Conservation (phyloP, 1,139 yeast genomes). For the Yamadazyma diddensiae region DNA sequence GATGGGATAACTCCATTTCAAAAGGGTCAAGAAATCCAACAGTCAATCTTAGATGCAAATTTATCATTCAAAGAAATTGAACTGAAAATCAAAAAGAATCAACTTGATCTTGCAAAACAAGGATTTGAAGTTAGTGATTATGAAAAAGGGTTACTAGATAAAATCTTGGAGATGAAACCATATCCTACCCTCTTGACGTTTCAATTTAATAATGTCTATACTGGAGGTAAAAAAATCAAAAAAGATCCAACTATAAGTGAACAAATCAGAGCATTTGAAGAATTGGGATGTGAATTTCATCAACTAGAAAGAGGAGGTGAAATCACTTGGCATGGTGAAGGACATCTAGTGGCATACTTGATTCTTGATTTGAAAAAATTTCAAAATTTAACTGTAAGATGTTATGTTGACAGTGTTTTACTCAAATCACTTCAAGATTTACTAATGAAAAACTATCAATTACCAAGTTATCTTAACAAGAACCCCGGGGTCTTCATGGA, state of each 20-base stretch:
- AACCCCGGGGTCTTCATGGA: conserved; percentile 89
- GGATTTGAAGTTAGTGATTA: conserved; percentile 43
- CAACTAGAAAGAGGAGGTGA: conserved; percentile 96
- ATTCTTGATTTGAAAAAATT: conserved; percentile 71
- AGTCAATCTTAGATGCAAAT: conserved; percentile 55
- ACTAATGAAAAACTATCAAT: conserved; percentile 40
- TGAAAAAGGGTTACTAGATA: conserved; percentile 43
- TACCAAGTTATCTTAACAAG: conserved; percentile 50
- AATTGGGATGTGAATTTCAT: conserved; percentile 46
- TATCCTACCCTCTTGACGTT: conserved; percentile 68
- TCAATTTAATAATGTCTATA: conserved; percentile 80
- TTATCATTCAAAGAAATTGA: conserved; percentile 60
- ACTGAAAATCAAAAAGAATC: conserved; percentile 42
- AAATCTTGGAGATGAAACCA: conserved; percentile 53
- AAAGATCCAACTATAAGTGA: conserved; percentile 36
- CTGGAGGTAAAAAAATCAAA: conserved; percentile 83
- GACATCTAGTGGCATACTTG: conserved; percentile 86
- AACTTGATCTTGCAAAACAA: conserved; percentile 33
- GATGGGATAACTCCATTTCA: conserved; percentile 52
- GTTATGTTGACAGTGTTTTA: conserved; percentile 68
- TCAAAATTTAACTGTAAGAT: conserved; percentile 58
- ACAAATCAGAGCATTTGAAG: conserved; percentile 38
- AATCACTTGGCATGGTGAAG: conserved; percentile 94
- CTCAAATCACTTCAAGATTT: conserved; percentile 62
- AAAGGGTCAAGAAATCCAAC: conserved; percentile 63